Conservation (phyloP, 2,329 filamentous ascomycete genomes). For the Ophiostoma populinum region DNA sequence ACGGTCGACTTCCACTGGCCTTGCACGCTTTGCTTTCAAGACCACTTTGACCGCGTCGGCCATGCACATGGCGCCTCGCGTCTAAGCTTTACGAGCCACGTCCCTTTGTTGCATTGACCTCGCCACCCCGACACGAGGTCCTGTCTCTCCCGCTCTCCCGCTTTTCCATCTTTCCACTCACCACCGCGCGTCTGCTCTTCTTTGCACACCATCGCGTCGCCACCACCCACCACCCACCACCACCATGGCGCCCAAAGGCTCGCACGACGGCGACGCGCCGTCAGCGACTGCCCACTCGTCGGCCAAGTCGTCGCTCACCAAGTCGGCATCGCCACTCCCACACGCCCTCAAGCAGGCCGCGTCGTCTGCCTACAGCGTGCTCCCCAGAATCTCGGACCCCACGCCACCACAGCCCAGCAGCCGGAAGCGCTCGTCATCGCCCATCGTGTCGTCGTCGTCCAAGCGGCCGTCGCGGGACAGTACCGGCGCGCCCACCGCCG, state of each 20-base stretch:
- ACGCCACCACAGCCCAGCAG: constrained; percentile 5
- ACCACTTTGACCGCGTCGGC: too few relatives aligned
- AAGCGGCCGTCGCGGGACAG: constrained; percentile 29
- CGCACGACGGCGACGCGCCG: constrained; percentile 3
- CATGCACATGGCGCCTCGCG: too few relatives aligned
- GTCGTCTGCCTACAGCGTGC: constrained; percentile 14
- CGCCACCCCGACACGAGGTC: too few relatives aligned
- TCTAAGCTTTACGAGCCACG: too few relatives aligned
- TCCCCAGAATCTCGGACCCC: constrained; percentile 18
- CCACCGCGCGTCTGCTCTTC: not conserved
- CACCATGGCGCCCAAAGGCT: constrained; percentile 10
- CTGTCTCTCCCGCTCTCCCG: too few relatives aligned
- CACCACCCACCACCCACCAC: constrained; percentile 1
- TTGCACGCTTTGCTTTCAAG: too few relatives aligned
- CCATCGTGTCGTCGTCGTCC: constrained; percentile 20
- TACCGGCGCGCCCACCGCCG: not conserved
- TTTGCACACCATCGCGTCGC: not conserved
- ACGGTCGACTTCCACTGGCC: too few relatives aligned
- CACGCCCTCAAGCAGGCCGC: constrained; percentile 14
- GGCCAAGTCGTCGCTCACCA: constrained; percentile 5
- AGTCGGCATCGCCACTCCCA: constrained; percentile 4
- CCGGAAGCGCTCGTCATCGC: constrained; percentile 3
- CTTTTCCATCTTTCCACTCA: not conserved
- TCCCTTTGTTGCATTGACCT: too few relatives aligned
- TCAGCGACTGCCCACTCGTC: constrained; percentile 1